Evolutionary conservation across 768 basidiomycete genomes (phyloP).

Genomic region (Lepiota venenata): DNA sequence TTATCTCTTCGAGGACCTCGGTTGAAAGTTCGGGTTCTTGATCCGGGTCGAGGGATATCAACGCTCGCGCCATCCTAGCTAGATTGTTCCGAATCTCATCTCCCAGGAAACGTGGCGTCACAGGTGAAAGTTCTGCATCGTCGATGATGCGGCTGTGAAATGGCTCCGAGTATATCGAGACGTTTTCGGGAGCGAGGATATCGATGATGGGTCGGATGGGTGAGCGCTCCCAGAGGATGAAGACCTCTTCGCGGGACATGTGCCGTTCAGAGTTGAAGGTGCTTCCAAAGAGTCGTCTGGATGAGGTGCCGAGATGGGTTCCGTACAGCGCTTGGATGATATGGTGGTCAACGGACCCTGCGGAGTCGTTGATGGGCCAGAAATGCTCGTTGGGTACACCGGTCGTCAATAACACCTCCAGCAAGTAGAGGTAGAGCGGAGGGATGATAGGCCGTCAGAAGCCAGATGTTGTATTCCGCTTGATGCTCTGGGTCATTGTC

Average conservation of each 20-base stretch:
- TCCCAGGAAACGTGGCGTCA: constrained; percentile 1
- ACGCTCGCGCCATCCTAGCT: background rate
- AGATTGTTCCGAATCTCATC: background rate
- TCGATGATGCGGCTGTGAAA: constrained; percentile 5
- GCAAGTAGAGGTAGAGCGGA: constrained; percentile 33
- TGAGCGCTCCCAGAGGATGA: background rate
- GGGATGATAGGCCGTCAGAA: constrained; percentile 34
- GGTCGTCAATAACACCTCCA: constrained; percentile 21
- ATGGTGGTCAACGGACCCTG: background rate
- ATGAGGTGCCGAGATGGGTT: background rate
- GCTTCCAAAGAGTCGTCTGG: constrained; percentile 1
- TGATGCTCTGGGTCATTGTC: constrained; percentile 21
- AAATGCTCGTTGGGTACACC: constrained; percentile 8
- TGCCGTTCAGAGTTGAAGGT: background rate
- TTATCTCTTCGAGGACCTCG: constrained; percentile 12
- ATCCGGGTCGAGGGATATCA: background rate
- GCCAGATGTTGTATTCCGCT: constrained; percentile 40
- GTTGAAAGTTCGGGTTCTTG: background rate
- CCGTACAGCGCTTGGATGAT: constrained; percentile 5
- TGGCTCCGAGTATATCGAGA: constrained; percentile 2
- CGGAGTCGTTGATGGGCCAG: constrained; percentile 4
- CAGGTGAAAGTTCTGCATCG: background rate
- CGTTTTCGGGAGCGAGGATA: background rate
- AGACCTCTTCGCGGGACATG: background rate
- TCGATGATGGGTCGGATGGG: background rate